phyloP scores from a whole-genome alignment of 768 basidiomycete genomes.

The Dacryopinax spathularia region DNA sequence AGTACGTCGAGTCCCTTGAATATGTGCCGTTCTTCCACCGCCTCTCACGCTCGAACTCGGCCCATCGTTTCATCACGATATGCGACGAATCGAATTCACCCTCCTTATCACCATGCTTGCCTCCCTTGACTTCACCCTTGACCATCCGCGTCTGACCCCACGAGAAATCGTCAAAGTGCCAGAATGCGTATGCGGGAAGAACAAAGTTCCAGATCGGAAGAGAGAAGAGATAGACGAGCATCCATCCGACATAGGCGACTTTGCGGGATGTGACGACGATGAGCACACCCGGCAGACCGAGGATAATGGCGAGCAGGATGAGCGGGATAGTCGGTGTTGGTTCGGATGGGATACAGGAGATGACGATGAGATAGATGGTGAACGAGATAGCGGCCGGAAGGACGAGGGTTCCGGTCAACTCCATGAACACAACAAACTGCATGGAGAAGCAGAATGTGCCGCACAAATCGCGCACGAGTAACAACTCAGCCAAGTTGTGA shows the following conservation, averaged over 20 bases:
- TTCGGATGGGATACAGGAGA: conserved; percentile 69
- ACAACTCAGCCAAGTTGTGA: conserved; percentile 89
- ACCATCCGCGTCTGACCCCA: conserved; percentile 89
- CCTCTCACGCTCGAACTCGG: conserved; percentile 90
- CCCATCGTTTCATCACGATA: conserved; percentile 99
- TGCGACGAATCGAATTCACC: conserved; percentile 93
- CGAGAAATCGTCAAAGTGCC: conserved; percentile 98
- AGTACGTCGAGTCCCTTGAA: conserved; percentile 63
- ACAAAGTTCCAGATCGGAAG: conserved; percentile 96
- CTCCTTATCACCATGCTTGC: conserved; percentile 76
- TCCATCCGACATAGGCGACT: conserved; percentile 91
- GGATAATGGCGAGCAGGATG: conserved; percentile 79
- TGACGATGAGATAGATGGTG: conserved; percentile 84
- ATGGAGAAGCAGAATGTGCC: conserved; percentile 99
- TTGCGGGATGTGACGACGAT: conserved; percentile 95
- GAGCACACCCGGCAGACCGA: conserved; percentile 87
- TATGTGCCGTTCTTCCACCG: conserved; percentile 80
- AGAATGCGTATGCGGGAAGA: conserved; percentile 90
- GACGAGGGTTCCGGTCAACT: conserved; percentile 88
- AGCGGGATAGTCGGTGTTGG: conserved; percentile 77
- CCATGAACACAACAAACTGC: conserved; percentile 99
- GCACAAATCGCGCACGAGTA: conserved; percentile 93
- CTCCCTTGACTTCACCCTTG: conserved; percentile 53
- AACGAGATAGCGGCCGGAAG: conserved; percentile 95
- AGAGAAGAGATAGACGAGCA: conserved; percentile 83